Evolutionary conservation across 2,329 filamentous ascomycete species (phyloP).

Genomic region (Seiridium unicorne): DNA sequence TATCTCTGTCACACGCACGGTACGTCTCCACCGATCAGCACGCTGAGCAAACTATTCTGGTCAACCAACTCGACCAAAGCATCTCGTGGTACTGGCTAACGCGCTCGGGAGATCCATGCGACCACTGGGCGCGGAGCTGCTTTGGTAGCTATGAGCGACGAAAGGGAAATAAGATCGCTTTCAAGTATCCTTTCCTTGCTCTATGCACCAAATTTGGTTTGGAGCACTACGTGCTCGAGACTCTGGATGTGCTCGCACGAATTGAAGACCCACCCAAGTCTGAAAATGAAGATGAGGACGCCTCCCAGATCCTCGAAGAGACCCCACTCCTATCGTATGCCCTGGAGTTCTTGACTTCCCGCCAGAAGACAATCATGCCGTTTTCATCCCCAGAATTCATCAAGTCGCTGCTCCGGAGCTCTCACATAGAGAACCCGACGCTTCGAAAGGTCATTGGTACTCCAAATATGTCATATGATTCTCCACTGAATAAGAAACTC

Average conservation of each 20-base stretch:
- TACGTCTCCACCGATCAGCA: constrained; percentile 18
- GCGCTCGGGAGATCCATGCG: constrained; percentile 18
- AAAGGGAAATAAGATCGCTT: constrained; percentile 23
- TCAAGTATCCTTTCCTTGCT: constrained; percentile 28
- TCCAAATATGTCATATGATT: constrained; percentile 12
- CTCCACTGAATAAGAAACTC: constrained; percentile 15
- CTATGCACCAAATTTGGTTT: constrained; percentile 32
- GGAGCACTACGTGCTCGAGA: constrained; percentile 21
- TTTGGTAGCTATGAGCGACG: constrained; percentile 30
- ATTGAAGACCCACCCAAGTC: background rate
- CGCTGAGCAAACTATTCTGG: constrained; percentile 13
- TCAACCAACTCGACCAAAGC: constrained; percentile 26
- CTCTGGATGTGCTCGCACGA: constrained; percentile 14
- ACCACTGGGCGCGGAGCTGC: constrained; percentile 31
- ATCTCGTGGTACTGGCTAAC: constrained; percentile 29
- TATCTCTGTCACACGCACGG: constrained; percentile 35
- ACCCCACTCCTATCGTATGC: constrained; percentile 31
- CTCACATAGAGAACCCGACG: constrained; percentile 13
- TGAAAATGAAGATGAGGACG: background rate
- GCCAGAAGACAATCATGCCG: constrained; percentile 32
- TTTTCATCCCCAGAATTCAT: constrained; percentile 27
- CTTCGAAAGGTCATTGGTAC: constrained; percentile 17
- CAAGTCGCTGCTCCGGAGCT: constrained; percentile 17
- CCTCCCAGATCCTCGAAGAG: constrained; percentile 2
- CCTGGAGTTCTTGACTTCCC: constrained; percentile 31